Evolutionary conservation across 2,329 filamentous ascomycete genomes (phyloP).

Genomic region (Arthrobotrys sinensis): DNA sequence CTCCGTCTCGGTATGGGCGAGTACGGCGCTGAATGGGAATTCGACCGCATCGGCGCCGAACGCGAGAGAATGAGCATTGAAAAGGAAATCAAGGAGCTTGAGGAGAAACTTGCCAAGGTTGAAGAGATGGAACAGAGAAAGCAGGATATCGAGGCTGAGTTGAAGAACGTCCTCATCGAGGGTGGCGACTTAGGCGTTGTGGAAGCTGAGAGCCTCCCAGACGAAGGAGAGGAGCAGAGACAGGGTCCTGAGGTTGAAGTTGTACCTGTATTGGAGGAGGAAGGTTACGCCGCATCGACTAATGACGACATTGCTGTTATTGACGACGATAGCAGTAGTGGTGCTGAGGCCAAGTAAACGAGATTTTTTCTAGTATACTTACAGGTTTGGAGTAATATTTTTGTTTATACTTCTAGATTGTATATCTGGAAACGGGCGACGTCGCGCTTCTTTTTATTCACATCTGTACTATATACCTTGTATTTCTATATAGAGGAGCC

Average conservation of each 20-base stretch:
- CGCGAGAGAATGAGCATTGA: constrained; percentile 94
- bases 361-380: constrained; percentile 1
- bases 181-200: constrained; percentile 64
- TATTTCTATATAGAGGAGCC: constrained; percentile 57
- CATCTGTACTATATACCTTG: constrained; percentile 54
- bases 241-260: constrained; percentile 51
- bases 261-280: constrained; percentile 53
- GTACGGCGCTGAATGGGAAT: constrained; percentile 88
- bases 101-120: constrained; percentile 83
- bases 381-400: constrained; percentile 5
- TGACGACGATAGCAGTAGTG: constrained; percentile 49
- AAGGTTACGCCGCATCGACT: constrained; percentile 51
- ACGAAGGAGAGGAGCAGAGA: constrained; percentile 28
- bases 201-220: constrained; percentile 36
- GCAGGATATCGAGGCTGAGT: constrained; percentile 85
- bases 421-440: constrained; percentile 9
- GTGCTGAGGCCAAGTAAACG: constrained; percentile 21
- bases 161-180: constrained; percentile 77
- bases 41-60: constrained; percentile 93
- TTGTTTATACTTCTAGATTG: constrained; percentile 23
- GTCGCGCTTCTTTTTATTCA: constrained; percentile 24
- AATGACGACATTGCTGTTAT: constrained; percentile 53
- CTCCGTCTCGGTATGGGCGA: constrained; percentile 86
- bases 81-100: constrained; percentile 87
- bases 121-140: constrained; percentile 85